phyloP scores from a whole-genome alignment of 768 basidiomycete genomes.

The Macrolepiota dolichaula region DNA sequence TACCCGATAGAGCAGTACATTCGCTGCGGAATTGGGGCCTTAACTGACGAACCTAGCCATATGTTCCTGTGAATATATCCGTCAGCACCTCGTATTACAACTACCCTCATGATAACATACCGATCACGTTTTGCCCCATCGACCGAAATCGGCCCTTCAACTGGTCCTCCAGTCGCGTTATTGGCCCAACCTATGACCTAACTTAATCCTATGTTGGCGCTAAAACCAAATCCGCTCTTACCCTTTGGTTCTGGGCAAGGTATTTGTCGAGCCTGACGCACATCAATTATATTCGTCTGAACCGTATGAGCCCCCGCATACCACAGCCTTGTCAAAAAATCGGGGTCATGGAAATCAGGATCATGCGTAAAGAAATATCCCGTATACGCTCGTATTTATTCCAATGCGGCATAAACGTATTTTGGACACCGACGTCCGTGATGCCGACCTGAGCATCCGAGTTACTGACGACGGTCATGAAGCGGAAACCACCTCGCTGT shows the following conservation, averaged over 20 bases:
- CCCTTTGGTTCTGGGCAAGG: conserved; percentile 24
- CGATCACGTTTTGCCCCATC: conserved; percentile 53
- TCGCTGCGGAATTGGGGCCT: conserved; percentile 46
- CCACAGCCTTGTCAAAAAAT: conserved; percentile 50
- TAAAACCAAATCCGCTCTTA: conserved; percentile 1
- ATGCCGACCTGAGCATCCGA: conserved; percentile 32
- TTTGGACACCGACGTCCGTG: conserved; percentile 38
- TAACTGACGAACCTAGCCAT: conserved; percentile 14
- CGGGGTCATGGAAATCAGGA: conserved; percentile 35
- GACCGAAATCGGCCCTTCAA: conserved; percentile 47
- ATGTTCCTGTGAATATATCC: not conserved
- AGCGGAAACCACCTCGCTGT: conserved; percentile 47
- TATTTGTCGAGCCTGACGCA: conserved; percentile 29
- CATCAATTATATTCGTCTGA: conserved; percentile 44
- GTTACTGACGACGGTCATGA: conserved; percentile 41
- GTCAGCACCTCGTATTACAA: not conserved
- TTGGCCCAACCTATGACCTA: conserved; percentile 40
- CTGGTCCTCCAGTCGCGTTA: conserved; percentile 43
- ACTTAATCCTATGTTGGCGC: not conserved
- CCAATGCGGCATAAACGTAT: conserved; percentile 48
- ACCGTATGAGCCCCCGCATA: conserved; percentile 55
- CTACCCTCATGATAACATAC: conserved; percentile 19
- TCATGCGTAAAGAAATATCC: conserved; percentile 46
- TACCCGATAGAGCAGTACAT: conserved; percentile 42
- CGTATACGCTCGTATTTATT: conserved; percentile 41